Base-by-base conservation (phyloP, 192 early-diverging fungal genomes). In the Thoreauomyces humboldtii region DNA sequence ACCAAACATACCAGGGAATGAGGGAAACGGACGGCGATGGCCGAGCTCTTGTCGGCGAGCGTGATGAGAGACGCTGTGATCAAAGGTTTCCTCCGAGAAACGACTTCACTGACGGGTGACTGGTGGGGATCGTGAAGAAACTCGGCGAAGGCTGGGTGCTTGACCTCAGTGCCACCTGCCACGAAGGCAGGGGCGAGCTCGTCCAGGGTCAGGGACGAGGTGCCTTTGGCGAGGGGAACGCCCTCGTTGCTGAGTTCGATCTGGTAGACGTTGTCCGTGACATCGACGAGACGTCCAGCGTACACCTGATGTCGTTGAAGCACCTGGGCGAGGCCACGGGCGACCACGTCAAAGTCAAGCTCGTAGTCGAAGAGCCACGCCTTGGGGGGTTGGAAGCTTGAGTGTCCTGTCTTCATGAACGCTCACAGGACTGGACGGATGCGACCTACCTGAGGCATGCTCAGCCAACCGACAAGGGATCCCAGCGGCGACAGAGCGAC, bases 171-270 rank as follows among this genome's bases (percentile, higher is more conserved):
- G 35, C 17, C 55, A 19, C 35, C 35, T 17, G 31, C 34, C 11
- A 19, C n/a, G 11, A 37, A 36, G 27, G 19, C 34, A 2, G 50
- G 50, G 2, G 21, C 9, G 3, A 57, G 35, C 12, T 57, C 55
- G 19, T 34, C 33, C 2, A 57, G 38, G 17, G 38, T 41, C 11
- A 41, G 38, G 35, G 31, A 15, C 55, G 27, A 57, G 27, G 55
- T 35, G 50, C 47, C 47, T 50, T 24, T 50, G 11, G 47, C 47
- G 14, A 57, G 27, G 12, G 55, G 55, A 34, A 57, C 27, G 35
- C 55, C 55, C 27, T 57, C 33, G 19, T 57, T 57, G 55, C 33
- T 57, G 3, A 6, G 29, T 21, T 57, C 55, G 9, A 57, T 34
- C 29, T 31, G 15, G 9, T 24, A 12, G 15, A 34, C 15, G 32